These are phyloP conservation scores for Akanthomyces uredinophilus DNA, from an alignment of 2,329 filamentous ascomycete species.

Conservation along the genomic window DNA sequence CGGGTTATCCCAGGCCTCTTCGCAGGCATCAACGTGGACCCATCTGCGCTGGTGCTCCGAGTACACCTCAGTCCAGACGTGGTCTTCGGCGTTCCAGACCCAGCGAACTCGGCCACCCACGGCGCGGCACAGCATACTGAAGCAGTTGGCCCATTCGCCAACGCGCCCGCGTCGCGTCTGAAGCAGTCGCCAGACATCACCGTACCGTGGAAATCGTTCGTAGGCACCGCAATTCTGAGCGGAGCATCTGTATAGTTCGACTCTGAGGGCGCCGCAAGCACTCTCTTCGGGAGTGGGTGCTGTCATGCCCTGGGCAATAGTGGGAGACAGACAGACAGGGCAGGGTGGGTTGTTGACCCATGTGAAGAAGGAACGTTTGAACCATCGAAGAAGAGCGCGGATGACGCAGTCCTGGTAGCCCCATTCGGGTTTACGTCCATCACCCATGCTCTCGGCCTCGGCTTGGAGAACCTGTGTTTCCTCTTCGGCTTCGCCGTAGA, in stretches of 20 bases:
- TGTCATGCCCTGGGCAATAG: slow-evolving; percentile 76
- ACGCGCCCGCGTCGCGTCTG: slow-evolving; percentile 81
- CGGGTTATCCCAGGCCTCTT: slow-evolving; percentile 93
- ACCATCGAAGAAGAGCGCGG: slow-evolving; percentile 83
- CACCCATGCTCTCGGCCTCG: slow-evolving; percentile 80
- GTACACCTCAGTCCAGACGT: slow-evolving; percentile 97
- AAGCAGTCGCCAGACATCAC: slow-evolving; percentile 87
- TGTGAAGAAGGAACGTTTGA: slow-evolving; percentile 88
- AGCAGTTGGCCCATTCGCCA: slow-evolving; percentile 98
- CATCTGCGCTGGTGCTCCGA: slow-evolving; percentile 89
- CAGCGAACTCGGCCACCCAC: slow-evolving; percentile 87
- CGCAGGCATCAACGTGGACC: slow-evolving; percentile 95
- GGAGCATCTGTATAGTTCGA: slow-evolving; percentile 88
- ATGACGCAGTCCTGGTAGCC: slow-evolving; percentile 97
- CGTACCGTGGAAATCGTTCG: slow-evolving; percentile 90
- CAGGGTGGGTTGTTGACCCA: slow-evolving; percentile 97
- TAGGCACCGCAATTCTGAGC: slow-evolving; percentile 67
- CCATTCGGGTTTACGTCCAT: slow-evolving; percentile 79
- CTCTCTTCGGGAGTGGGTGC: slow-evolving; percentile 83
- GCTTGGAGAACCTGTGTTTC: slow-evolving; percentile 83
- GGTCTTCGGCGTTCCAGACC: slow-evolving; percentile 98
- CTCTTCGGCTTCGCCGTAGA: slow-evolving; percentile 92
- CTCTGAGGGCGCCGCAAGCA: slow-evolving; percentile 78
- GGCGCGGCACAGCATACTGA: slow-evolving; percentile 94
- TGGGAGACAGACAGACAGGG: slow-evolving; percentile 73